Base-by-base conservation (phyloP, 108 stramenopile genomes). In the Nitzschia sp. region DNA sequence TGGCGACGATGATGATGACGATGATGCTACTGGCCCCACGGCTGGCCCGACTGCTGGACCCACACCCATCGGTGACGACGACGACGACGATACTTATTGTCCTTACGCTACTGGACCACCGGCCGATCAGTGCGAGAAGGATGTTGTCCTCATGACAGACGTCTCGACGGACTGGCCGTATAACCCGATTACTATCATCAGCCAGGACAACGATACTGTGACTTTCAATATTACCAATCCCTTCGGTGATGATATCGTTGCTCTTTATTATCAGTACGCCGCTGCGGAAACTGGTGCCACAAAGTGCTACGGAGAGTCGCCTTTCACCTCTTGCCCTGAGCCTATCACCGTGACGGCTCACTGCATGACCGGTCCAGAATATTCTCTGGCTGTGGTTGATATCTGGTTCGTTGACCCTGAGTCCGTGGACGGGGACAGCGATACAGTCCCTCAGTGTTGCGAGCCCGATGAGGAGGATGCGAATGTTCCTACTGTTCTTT, bases 361-460 rank as follows among this genome's bases (percentile, higher is more conserved):
- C 56, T 57, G 56, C 56, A 57, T 57, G 26, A 31, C 56, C 2
- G 29, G 56, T 17, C 8, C 56, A 29, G 13, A 4, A 9, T 19
- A 51, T 51, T 11, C 26, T 57, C 29, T 56, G 4, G 19, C 32
- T 35, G 30, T 68, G 6, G 67, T 68, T 26, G 26, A 68, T 24
- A 25, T 68, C 36, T 57, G 67, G 67, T 21, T 68, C 6, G 8
- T 25, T 24, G 54, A 32, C 8, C 18, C 29, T 8, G 3, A 53
- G 21, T 27, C 28, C 19, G 13, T 66, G 48, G 65, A 66, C 26
- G 26, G n/a, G 9, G 53, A 54, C 19, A 24, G 21, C 26, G 67
- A 27, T 6, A 45, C 31, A 13, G 29, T 57, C 33, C 67, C 67
- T 5, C 11, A 38, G 28, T 68, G 67, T 28, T 68, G 67, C 34